Percentiles rank a stretch among this genome's conserved stretches.
Conservation (phyloP, 2,329 filamentous ascomycete genomes). For the Paecilomyces dactylethromorphus region DNA sequence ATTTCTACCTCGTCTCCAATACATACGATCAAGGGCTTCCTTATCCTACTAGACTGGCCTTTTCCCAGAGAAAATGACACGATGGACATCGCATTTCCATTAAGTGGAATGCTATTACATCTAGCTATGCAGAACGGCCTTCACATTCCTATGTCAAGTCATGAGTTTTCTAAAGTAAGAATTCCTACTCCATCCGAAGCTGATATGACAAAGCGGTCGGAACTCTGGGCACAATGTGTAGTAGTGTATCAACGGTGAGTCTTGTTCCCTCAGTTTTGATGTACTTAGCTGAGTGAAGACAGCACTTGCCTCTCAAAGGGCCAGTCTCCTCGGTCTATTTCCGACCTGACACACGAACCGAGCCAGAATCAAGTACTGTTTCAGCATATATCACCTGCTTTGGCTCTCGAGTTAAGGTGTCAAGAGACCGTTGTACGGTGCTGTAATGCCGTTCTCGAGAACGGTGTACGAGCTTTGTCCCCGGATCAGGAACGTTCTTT, state of each 20-base stretch:
- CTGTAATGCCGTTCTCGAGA: constrained; percentile 28
- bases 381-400: constrained; percentile 23
- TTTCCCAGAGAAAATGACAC: constrained; percentile 28
- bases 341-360: constrained; percentile 30
- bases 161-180: constrained; percentile 33
- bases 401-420: constrained; percentile 32
- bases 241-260: constrained; percentile 34
- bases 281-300: constrained; percentile 1
- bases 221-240: constrained; percentile 35
- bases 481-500: constrained; percentile 32
- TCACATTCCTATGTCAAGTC: constrained; percentile 36
- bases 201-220: constrained; percentile 30
- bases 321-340: constrained; percentile 25
- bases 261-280: background rate
- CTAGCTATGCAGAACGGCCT: constrained; percentile 38
- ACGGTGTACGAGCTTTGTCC: constrained; percentile 32
- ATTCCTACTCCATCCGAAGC: constrained; percentile 22
- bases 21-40: constrained; percentile 29
- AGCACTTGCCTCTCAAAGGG: constrained; percentile 34
- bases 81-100: constrained; percentile 28
- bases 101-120: constrained; percentile 33
- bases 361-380: constrained; percentile 26
- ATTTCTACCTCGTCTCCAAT: constrained; percentile 22
- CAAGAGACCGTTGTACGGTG: constrained; percentile 31
- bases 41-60: constrained; percentile 35